phyloP scores from a whole-genome alignment of 208 protist species.

The Crithidia expoeki region DNA sequence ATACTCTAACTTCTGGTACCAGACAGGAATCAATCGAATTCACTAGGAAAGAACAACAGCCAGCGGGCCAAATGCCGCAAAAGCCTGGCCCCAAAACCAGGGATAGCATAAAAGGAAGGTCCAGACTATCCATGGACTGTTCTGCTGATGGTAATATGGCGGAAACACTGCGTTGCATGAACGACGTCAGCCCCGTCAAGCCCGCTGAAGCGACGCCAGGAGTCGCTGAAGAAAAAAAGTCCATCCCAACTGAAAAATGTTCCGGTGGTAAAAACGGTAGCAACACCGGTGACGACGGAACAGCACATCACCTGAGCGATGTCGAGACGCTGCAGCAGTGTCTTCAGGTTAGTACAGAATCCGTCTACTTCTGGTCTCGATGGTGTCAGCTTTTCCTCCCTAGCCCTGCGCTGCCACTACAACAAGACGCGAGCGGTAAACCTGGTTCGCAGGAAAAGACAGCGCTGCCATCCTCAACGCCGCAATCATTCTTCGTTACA shows the following conservation, averaged over 20 bases:
- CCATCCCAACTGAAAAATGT: too few species aligned
- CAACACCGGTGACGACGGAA: not conserved
- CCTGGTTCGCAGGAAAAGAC: too few species aligned
- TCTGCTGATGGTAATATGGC: not conserved
- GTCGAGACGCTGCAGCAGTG: conserved; percentile 8
- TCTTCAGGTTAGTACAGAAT: conserved; percentile 21
- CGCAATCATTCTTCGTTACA: not conserved
- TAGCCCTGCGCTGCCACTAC: not conserved
- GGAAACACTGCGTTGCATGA: not conserved
- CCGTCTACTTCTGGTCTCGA: conserved; percentile 30
- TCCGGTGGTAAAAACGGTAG: too few species aligned
- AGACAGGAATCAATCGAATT: not conserved
- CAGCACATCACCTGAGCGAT: not conserved
- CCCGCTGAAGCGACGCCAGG: too few species aligned
- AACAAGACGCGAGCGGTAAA: too few species aligned
- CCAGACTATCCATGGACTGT: not conserved
- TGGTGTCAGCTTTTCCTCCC: conserved; percentile 29
- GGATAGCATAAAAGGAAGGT: not conserved
- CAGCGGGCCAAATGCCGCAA: not conserved
- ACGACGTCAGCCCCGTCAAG: too few species aligned
- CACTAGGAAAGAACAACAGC: not conserved
- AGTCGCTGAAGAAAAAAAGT: too few species aligned
- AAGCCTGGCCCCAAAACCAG: not conserved
- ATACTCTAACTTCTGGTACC: not conserved
- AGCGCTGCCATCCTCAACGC: too few species aligned